Base-by-base conservation (phyloP, 108 stramenopile genomes). In the Fragilaria crotonensis region DNA sequence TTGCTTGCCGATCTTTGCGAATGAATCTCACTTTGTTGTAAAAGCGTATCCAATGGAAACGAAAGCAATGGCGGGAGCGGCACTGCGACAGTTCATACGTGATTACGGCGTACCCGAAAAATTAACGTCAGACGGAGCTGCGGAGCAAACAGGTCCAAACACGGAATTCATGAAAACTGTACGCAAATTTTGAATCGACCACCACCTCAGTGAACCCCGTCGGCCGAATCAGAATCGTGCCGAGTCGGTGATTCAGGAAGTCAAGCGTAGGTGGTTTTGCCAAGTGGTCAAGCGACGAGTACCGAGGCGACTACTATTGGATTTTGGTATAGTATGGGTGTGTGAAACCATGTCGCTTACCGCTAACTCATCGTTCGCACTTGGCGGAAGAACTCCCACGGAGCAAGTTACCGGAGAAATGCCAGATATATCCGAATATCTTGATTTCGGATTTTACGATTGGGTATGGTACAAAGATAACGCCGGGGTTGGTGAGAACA, bases 341-440 rank as follows among this genome's bases (percentile, higher is more conserved):
- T 50, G 49, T 20, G 49, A 50, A 21, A 50, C 49, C n/a, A 20
- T 11, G 7, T 19, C 14, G n/a, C 49, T 50, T 7, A 50, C 21
- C 5, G 14, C 5, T 11, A n/a, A 7, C n/a, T n/a, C 14, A 5
- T 50, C 49, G 5, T 20, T 11, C 7, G 14, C 14, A 5, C 5
- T 7, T 5, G 21, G 33, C 2, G 58, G 58, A 0, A 2, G 58
- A 4, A 65, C 64, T 4, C 49, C 46, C 11, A 47, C 51, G 27
- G 56, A 72, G 31, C 28, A 19, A 2, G n/a, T 70, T 22, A 65
- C 64, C 0, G 77, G 77, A 1, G 70, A 68, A 5, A 72, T 73
- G 0, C 61, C 69, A 0, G 77, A 78, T 48, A 70, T 78, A 17
- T 60, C 68, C 2, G 68, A 78, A 33, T 63, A 47, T 46, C 30